A percentile compares a stretch with the other conserved stretches of the same genome.
phyloP scores from a whole-genome alignment of 2,329 filamentous ascomycete species.

The Exserohilum turcica region DNA sequence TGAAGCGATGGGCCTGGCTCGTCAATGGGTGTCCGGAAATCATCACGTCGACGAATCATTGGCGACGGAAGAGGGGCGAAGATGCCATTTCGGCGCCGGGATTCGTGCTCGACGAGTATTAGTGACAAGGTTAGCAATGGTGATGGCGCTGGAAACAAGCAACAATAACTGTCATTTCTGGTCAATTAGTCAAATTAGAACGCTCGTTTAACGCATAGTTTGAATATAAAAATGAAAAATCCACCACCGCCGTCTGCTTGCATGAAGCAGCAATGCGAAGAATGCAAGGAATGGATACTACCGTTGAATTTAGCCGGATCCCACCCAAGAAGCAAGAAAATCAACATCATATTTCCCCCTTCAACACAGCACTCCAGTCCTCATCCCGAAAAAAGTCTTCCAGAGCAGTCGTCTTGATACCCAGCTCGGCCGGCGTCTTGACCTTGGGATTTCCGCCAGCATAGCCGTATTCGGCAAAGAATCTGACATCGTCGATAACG shows the following conservation, averaged over 20 bases:
- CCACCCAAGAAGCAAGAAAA: background rate
- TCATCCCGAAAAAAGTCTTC: conserved; percentile 4
- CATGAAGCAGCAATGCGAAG: background rate
- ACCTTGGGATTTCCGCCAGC: conserved; percentile 7
- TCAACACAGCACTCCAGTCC: conserved; percentile 9
- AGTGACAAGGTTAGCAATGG: background rate
- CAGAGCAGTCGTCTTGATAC: conserved; percentile 10
- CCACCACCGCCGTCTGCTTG: no score
- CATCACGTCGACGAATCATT: conserved; percentile 34
- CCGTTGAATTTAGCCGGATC: background rate
- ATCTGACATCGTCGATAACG: conserved; percentile 2
- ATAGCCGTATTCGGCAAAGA: conserved; percentile 11
- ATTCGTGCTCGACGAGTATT: background rate
- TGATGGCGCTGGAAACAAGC: background rate
- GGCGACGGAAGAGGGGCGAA: conserved; percentile 22
- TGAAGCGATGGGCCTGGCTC: conserved; percentile 54
- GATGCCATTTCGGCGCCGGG: conserved; percentile 6
- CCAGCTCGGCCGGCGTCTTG: conserved; percentile 7
- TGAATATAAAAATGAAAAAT: no score
- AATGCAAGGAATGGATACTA: background rate
- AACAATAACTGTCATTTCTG: background rate
- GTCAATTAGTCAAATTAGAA: no score
- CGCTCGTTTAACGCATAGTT: no score
- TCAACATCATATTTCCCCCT: background rate
- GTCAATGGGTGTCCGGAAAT: conserved; percentile 48